Conservation (phyloP, 805 yeast genomes). For the Metschnikowia hibisci region DNA sequence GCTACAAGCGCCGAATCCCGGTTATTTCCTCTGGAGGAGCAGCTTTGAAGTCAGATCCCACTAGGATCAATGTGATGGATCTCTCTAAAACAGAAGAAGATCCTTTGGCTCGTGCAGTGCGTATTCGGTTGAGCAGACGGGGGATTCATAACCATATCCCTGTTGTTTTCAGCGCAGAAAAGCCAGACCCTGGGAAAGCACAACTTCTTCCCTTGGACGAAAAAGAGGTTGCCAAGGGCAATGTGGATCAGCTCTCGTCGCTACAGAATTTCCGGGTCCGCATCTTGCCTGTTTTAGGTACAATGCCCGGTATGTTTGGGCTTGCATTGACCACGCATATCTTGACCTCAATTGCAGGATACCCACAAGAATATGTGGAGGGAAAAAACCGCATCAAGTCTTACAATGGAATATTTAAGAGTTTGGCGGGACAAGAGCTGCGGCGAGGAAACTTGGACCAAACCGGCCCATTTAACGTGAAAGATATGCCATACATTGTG, state of each 20-base stretch:
- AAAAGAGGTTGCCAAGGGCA: conserved; percentile 73
- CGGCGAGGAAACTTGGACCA: conserved; percentile 71
- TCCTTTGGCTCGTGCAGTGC: conserved; percentile 80
- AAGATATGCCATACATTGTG: conserved; percentile 75
- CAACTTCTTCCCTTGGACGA: conserved; percentile 79
- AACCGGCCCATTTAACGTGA: conserved; percentile 66
- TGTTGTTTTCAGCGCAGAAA: conserved; percentile 89
- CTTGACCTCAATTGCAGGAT: conserved; percentile 75
- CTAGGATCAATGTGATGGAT: conserved; percentile 86
- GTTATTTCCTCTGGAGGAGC: conserved; percentile 96
- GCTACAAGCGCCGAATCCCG: conserved; percentile 56
- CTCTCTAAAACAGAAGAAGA: conserved; percentile 90
- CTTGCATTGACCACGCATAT: conserved; percentile 82
- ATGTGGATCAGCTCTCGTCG: conserved; percentile 83
- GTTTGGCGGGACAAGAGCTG: conserved; percentile 82
- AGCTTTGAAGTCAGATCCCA: conserved; percentile 92
- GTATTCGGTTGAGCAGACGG: conserved; percentile 75
- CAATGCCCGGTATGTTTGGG: conserved; percentile 97
- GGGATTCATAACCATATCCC: conserved; percentile 79
- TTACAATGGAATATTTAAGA: conserved; percentile 78
- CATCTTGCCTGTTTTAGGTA: conserved; percentile 91
- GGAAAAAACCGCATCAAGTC: conserved; percentile 84
- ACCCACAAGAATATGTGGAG: conserved; percentile 86
- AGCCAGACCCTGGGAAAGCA: conserved; percentile 95
- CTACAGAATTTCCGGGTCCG: conserved; percentile 88